phyloP scores from a whole-genome alignment of 2,329 filamentous ascomycete species.

The Sclerotinia spermophila region DNA sequence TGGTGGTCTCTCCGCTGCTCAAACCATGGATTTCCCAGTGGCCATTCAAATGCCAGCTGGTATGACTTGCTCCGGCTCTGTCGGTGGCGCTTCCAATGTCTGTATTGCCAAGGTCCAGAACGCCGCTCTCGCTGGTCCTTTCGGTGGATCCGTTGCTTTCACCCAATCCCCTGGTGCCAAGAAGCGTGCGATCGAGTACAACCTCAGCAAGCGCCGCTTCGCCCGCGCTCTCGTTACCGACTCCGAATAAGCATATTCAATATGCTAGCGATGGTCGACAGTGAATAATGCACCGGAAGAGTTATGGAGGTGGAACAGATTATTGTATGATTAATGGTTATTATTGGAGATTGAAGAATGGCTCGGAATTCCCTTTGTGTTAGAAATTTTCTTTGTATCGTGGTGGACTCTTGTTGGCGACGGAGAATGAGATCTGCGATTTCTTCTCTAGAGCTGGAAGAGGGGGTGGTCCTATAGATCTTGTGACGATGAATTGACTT shows the following conservation, averaged over 20 bases:
- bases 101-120: conserved; percentile 65
- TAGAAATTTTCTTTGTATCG: conserved; percentile 1
- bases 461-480: conserved; percentile 6
- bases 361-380: conserved; percentile 13
- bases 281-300: background rate
- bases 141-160: conserved; percentile 64
- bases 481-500: conserved; percentile 12
- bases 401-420: background rate
- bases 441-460: background rate
- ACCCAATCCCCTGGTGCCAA: conserved; percentile 55
- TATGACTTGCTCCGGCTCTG: conserved; percentile 61
- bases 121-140: conserved; percentile 58
- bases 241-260: conserved; percentile 24
- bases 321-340: conserved; percentile 3
- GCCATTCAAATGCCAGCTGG: conserved; percentile 62
- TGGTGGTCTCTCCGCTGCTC: conserved; percentile 53
- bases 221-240: conserved; percentile 31
- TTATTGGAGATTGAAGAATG: background rate
- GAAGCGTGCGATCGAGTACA: conserved; percentile 60
- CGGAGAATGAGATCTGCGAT: conserved; percentile 11
- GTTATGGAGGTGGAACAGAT: background rate
- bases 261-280: background rate
- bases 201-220: conserved; percentile 38
- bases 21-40: conserved; percentile 61
- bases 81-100: conserved; percentile 57